These are phyloP conservation scores for Neltuma alba DNA, from an alignment of 306 rosid genomes.

Conservation along the genomic window DNA sequence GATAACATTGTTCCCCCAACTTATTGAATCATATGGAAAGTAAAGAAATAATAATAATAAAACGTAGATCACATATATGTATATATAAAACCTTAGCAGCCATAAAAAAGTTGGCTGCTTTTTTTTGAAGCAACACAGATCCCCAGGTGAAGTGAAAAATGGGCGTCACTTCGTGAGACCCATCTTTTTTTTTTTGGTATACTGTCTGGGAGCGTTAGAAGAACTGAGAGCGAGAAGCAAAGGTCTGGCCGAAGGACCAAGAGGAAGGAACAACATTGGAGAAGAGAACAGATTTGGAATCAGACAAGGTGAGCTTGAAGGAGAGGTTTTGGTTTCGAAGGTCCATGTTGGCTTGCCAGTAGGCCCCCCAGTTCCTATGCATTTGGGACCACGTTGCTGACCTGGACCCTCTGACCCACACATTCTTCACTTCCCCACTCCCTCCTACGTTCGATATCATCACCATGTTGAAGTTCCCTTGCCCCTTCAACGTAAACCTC, in stretches of 20 bases:
- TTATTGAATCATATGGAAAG: slow-evolving; percentile 24
- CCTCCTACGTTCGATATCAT: slow-evolving; percentile 87
- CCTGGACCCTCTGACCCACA: slow-evolving; percentile 64
- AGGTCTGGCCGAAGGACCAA: slow-evolving; percentile 86
- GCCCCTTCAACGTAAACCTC: slow-evolving; percentile 76
- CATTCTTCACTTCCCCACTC: slow-evolving; percentile 65
- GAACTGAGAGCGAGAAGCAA: slow-evolving; percentile 66
- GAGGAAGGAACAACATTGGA: slow-evolving; percentile 68
- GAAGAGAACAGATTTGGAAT: slow-evolving; percentile 55
- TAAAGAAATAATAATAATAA: no score
- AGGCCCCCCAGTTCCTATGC: slow-evolving; percentile 92
- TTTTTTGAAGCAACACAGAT: neutral
- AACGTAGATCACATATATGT: neutral
- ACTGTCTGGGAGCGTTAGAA: neutral
- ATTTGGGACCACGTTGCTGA: slow-evolving; percentile 60
- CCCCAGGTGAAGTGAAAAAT: no score
- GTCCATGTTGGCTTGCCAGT: slow-evolving; percentile 75
- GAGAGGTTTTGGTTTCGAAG: slow-evolving; percentile 66
- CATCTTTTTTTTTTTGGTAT: neutral
- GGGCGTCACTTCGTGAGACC: neutral
- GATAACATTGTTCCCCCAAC: neutral
- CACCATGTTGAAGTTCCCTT: slow-evolving; percentile 77
- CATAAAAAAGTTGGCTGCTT: neutral
- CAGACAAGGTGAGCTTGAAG: slow-evolving; percentile 62
- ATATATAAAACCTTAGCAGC: neutral